Evolutionary conservation across 78 protist species (phyloP), one percentile per base, ranked within the genome.

Genomic region (Cavenderia fasciculata): DNA sequence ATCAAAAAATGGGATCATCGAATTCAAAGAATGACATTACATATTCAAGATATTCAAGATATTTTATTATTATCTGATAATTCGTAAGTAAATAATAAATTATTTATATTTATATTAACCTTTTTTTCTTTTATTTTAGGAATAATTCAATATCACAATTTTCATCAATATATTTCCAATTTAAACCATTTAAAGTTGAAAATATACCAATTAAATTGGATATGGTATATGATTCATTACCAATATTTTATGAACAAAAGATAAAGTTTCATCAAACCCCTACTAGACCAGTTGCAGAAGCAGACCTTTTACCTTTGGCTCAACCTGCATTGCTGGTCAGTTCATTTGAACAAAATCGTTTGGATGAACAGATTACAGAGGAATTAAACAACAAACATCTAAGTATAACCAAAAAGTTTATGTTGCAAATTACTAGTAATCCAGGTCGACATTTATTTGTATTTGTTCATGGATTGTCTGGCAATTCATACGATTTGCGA

Each of bases 391-490:
- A 63, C 4, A 29, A 63, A 38, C 72, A 69, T 27, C 33, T 46
- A 0, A 46, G n/a, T 47, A 38, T 10, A 23, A 62, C 31, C 23
- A 62, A 62, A 10, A 46, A 38, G 21, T 47, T 54, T n/a, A 54
- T 59, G 72, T 8, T 63, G 10, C 27, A 33, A 16, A 38, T 59
- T 23, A 57, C 66, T 33, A 52, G 52, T 25, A 19, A 56, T 1
- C 66, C 75, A 69, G 68, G 73, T 38, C 46, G 65, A 72, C 95
- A 92, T 73, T 38, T 84, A 49, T 72, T 92, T 73, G 85, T 92
- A 31, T 92, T 92, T 51, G 95, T 84, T 14, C 95, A 92, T 73
- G 95, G 95, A 11, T 57, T 92, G 38, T 63, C 90, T 11, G 95
- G 95, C 31, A 92, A 65, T 41, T n/a, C 44, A 23, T 92, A 49